phyloP scores from a whole-genome alignment of 2,329 filamentous ascomycete genomes.

The Pseudocercospora eumusae region DNA sequence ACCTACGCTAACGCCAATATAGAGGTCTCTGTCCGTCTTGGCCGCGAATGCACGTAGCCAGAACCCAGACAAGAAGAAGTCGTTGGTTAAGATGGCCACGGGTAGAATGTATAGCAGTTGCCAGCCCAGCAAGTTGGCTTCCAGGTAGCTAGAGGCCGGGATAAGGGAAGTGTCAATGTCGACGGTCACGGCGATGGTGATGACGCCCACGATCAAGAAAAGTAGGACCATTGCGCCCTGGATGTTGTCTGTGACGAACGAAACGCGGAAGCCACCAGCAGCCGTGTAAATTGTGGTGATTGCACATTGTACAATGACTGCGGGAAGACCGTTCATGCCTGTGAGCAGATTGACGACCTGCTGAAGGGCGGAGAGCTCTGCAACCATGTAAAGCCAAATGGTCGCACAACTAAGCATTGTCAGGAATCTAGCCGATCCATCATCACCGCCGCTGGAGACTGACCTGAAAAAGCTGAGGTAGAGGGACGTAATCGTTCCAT shows the following conservation, averaged over 20 bases:
- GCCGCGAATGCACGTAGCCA: slow-evolving; percentile 84
- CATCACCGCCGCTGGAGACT: slow-evolving; percentile 20
- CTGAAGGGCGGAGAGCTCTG: slow-evolving; percentile 77
- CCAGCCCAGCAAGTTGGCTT: slow-evolving; percentile 73
- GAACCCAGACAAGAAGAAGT: slow-evolving; percentile 82
- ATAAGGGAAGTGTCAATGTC: slow-evolving; percentile 70
- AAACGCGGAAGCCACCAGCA: slow-evolving; percentile 78
- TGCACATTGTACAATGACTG: slow-evolving; percentile 74
- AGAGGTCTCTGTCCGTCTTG: slow-evolving; percentile 74
- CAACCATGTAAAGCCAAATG: slow-evolving; percentile 83
- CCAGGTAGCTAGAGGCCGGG: slow-evolving; percentile 66
- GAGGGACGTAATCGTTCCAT: slow-evolving; percentile 67
- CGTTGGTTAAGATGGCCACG: slow-evolving; percentile 77
- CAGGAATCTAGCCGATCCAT: slow-evolving; percentile 15
- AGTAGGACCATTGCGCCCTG: slow-evolving; percentile 76
- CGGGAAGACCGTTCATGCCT: slow-evolving; percentile 70
- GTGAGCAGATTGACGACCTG: slow-evolving; percentile 76
- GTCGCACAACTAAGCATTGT: slow-evolving; percentile 61
- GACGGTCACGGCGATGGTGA: slow-evolving; percentile 75
- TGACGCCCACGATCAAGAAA: slow-evolving; percentile 73
- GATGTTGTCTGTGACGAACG: slow-evolving; percentile 79
- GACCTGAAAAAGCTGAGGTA: slow-evolving; percentile 74
- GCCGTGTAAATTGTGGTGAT: slow-evolving; percentile 81
- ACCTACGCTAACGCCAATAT: slow-evolving; percentile 71
- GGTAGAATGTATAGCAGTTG: slow-evolving; percentile 83